Evolutionary conservation across 345 rosid species (phyloP).

Genomic region (Lenwebbia sp.): DNA sequence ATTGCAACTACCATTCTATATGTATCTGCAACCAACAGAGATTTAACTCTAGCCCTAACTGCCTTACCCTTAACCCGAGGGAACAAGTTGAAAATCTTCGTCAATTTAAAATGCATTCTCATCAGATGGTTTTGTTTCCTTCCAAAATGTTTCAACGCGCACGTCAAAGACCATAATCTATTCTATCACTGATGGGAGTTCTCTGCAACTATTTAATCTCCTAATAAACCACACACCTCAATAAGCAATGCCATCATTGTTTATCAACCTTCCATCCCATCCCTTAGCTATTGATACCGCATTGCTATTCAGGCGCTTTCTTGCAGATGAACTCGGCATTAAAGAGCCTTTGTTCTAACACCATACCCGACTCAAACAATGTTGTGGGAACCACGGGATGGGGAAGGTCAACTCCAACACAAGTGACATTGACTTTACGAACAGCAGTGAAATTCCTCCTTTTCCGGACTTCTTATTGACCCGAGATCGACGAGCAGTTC

Average conservation of each 20-base stretch:
- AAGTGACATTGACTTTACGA: background rate
- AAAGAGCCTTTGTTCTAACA: background rate
- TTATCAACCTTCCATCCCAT: background rate
- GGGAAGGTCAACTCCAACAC: background rate
- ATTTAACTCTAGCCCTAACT: background rate
- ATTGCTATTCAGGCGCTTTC: background rate
- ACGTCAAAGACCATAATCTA: background rate
- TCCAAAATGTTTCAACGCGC: background rate
- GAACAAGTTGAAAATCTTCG: background rate
- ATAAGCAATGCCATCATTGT: background rate
- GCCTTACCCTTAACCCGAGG: background rate
- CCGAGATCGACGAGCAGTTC: background rate
- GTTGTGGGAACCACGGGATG: background rate
- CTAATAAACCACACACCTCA: background rate
- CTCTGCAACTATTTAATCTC: background rate
- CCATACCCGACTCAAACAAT: background rate
- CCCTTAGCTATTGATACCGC: background rate
- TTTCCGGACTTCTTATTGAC: background rate
- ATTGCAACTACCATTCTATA: background rate
- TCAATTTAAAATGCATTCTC: background rate
- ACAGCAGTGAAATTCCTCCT: background rate
- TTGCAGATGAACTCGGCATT: background rate
- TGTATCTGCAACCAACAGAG: background rate
- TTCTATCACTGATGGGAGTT: background rate
- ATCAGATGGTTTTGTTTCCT: background rate